Evolutionary conservation across 495 filamentous ascomycete species (phyloP).

Genomic region (Aspergillus nanangensis): DNA sequence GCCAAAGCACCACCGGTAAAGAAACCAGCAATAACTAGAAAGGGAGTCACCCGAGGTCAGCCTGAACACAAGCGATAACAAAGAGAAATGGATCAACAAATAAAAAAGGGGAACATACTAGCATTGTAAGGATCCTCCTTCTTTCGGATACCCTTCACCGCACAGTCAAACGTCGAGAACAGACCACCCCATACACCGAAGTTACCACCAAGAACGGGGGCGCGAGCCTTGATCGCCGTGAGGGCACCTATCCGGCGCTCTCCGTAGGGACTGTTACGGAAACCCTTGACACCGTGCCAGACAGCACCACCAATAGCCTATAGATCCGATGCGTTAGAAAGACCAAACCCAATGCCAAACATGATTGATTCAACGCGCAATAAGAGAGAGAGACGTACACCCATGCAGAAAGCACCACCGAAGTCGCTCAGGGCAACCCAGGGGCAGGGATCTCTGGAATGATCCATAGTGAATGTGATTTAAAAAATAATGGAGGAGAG

Average conservation of each 20-base stretch:
- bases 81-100: too few relatives aligned
- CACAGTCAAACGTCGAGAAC: constrained; percentile 93
- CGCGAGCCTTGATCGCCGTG: constrained; percentile 95
- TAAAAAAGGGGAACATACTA: constrained; percentile 48
- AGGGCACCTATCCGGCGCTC: constrained; percentile 93
- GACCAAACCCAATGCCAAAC: too few relatives aligned
- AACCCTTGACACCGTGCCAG: constrained; percentile 98
- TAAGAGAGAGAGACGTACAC: constrained; percentile 53
- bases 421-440: constrained; percentile 97
- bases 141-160: constrained; percentile 90
- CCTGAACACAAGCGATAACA: neutral
- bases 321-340: constrained; percentile 4
- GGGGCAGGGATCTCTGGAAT: constrained; percentile 91
- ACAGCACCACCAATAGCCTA: constrained; percentile 79
- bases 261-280: constrained; percentile 82
- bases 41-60: neutral
- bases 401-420: constrained; percentile 96
- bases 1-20: constrained; percentile 93
- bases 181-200: constrained; percentile 97
- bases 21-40: constrained; percentile 79
- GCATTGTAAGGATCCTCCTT: constrained; percentile 98
- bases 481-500: constrained; percentile 3
- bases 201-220: constrained; percentile 93
- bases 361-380: too few relatives aligned
- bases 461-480: constrained; percentile 65